Evolutionary conservation across 495 filamentous ascomycete genomes (phyloP).

Genomic region (Neurospora tetraspora): DNA sequence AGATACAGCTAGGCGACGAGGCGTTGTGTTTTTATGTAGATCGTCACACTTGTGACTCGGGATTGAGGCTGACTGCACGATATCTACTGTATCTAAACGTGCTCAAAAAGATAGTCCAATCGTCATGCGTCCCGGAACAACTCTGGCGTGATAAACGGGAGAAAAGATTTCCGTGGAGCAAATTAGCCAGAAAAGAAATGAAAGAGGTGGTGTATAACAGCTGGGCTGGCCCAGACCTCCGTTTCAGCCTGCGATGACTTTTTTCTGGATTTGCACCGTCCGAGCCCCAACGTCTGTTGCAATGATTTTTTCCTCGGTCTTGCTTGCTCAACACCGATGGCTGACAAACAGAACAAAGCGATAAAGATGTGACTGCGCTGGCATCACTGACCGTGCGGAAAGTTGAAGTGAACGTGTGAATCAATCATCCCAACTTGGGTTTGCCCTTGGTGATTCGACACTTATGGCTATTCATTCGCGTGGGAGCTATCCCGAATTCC

Average conservation of each 20-base stretch:
- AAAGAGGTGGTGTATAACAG: neutral
- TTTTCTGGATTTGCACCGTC: neutral
- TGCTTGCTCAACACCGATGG: neutral
- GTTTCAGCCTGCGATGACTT: neutral
- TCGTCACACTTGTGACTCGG: neutral
- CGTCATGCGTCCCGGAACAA: neutral
- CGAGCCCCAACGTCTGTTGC: neutral
- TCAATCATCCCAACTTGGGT: neutral
- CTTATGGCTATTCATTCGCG: neutral
- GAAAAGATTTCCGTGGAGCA: neutral
- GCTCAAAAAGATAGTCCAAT: neutral
- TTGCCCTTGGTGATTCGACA: neutral
- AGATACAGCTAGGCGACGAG: neutral
- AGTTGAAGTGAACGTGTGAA: neutral
- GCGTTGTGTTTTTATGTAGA: neutral
- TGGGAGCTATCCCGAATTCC: neutral
- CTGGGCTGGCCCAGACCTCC: neutral
- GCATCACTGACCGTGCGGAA: neutral
- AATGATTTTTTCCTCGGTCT: neutral
- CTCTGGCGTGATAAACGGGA: neutral
- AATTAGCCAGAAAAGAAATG: neutral
- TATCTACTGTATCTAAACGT: neutral
- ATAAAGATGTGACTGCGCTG: neutral
- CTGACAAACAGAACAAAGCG: neutral
- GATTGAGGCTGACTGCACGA: neutral